Percentiles rank a stretch among this genome's conserved stretches.
Evolutionary conservation across 2,329 filamentous ascomycete genomes (phyloP).

Genomic region (Eurotiales sp.): DNA sequence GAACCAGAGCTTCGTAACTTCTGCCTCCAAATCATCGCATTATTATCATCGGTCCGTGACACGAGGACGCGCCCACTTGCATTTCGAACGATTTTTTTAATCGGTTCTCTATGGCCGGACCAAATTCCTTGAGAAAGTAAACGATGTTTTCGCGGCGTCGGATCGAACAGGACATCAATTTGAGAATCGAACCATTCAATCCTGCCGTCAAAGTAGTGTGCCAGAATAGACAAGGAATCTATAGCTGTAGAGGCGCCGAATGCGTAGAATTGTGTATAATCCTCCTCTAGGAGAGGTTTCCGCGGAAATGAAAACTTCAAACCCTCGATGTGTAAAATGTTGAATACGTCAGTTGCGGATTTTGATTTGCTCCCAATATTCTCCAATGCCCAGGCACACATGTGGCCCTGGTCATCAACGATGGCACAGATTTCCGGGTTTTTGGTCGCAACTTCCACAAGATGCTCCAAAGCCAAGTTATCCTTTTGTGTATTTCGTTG

Average conservation of each 20-base stretch:
- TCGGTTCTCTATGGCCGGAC: constrained; percentile 76
- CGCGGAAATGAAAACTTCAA: constrained; percentile 42
- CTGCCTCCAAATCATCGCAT: constrained; percentile 81
- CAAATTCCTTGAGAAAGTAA: constrained; percentile 64
- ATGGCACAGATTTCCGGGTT: constrained; percentile 84
- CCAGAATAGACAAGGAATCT: constrained; percentile 66
- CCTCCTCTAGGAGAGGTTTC: constrained; percentile 30
- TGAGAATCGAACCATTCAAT: constrained; percentile 78
- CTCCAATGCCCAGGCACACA: constrained; percentile 91
- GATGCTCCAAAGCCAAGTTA: constrained; percentile 72
- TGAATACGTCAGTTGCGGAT: constrained; percentile 70
- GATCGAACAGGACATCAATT: constrained; percentile 76
- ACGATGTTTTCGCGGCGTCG: constrained; percentile 56
- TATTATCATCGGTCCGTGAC: constrained; percentile 72
- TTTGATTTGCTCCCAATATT: constrained; percentile 70
- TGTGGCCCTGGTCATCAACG: constrained; percentile 75
- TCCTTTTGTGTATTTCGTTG: constrained; percentile 59
- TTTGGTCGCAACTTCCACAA: constrained; percentile 80
- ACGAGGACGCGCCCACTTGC: constrained; percentile 75
- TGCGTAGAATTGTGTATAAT: constrained; percentile 66
- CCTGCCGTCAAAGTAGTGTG: constrained; percentile 81
- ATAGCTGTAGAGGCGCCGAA: constrained; percentile 63
- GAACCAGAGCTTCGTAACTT: constrained; percentile 48
- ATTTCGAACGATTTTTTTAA: constrained; percentile 84
- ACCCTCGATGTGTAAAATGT: constrained; percentile 72